phyloP scores from a whole-genome alignment of 1,284 basidiomycete genomes.

The Chalciporus sp. region DNA sequence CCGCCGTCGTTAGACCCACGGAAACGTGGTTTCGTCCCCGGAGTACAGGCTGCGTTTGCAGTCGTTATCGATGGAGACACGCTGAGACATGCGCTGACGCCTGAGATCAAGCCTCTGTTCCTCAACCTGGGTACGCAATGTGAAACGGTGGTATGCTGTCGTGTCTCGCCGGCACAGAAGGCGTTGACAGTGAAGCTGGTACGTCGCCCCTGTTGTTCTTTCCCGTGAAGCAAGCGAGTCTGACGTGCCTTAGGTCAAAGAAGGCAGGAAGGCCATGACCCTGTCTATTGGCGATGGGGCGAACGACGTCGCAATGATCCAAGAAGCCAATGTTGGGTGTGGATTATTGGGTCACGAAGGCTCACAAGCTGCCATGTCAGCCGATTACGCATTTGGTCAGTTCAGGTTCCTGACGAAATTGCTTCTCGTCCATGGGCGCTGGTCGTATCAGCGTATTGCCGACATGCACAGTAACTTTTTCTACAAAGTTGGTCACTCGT shows the following conservation, averaged over 20 bases:
- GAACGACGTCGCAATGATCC: constrained; percentile 97
- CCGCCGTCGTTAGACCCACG: constrained; percentile 59
- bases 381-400: constrained; percentile 97
- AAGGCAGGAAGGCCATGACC: constrained; percentile 95
- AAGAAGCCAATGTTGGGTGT: constrained; percentile 96
- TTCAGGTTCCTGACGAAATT: constrained; percentile 94
- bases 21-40: constrained; percentile 69
- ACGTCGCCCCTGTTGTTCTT: constrained; percentile 30
- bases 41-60: constrained; percentile 77
- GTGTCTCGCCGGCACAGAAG: constrained; percentile 96
- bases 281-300: constrained; percentile 96
- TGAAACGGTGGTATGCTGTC: constrained; percentile 96
- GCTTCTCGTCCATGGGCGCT: constrained; percentile 92
- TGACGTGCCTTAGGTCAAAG: constrained; percentile 71
- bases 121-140: constrained; percentile 93
- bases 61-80: constrained; percentile 98
- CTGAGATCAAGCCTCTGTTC: constrained; percentile 84
- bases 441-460: constrained; percentile 96
- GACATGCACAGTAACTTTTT: constrained; percentile 98
- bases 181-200: constrained; percentile 93
- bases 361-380: constrained; percentile 98
- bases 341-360: constrained; percentile 95
- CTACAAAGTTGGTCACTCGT: constrained; percentile 74
- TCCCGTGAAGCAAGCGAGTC: background rate
- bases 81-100: constrained; percentile 78